Evolutionary conservation across 306 rosid genomes (phyloP).

Genomic region (Rosa chinensis): DNA sequence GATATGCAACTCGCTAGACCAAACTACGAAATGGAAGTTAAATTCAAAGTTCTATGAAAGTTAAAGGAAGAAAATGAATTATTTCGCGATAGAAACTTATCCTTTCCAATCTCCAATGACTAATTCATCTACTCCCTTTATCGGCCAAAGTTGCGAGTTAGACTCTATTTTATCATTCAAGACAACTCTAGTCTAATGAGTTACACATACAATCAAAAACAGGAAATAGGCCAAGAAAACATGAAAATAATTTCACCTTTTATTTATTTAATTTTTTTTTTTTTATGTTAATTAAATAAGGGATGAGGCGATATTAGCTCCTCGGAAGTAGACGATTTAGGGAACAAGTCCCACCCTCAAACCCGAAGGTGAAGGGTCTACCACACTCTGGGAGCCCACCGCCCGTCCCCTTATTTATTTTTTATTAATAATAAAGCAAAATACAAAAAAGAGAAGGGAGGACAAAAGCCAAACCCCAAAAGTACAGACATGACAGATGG

Average conservation of each 20-base stretch:
- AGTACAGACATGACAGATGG: no score
- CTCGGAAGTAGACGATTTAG: no score
- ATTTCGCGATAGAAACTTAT: background rate
- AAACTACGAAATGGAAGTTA: background rate
- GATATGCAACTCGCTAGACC: background rate
- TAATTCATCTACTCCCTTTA: background rate
- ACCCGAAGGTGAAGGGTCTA: no score
- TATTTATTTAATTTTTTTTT: no score
- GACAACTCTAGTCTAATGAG: background rate
- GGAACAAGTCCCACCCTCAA: no score
- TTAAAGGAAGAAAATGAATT: background rate
- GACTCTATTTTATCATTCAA: background rate
- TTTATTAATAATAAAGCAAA: no score
- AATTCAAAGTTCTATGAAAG: background rate
- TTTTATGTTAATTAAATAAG: no score
- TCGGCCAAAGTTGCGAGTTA: background rate
- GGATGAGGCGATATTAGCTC: no score
- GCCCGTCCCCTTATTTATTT: no score
- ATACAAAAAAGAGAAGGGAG: no score
- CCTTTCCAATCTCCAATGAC: background rate
- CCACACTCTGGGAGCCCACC: no score
- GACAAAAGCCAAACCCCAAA: no score
- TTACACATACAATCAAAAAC: background rate
- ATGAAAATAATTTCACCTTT: constrained; percentile 44
- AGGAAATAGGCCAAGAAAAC: background rate